Conservation (phyloP, 306 rosid genomes). For the Dryas octopetala region DNA sequence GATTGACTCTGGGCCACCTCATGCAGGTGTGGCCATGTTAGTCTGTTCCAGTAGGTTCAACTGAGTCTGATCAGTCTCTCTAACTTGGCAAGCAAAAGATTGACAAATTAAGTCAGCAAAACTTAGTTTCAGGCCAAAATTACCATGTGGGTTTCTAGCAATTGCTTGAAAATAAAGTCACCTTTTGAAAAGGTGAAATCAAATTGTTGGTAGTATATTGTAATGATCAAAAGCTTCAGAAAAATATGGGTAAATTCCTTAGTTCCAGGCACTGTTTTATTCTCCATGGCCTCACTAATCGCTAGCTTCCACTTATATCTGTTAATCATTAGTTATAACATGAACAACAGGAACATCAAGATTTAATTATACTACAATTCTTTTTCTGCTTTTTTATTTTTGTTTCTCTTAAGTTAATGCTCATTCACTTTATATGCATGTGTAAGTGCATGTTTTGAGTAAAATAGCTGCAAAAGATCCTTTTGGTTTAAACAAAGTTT, state of each 20-base stretch:
- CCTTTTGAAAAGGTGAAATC: conserved; percentile 45
- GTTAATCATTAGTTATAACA: too few species aligned
- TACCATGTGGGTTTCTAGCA: neutral
- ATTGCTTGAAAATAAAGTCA: conserved; percentile 19
- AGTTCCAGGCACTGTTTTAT: too few species aligned
- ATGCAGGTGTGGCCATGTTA: conserved; percentile 4
- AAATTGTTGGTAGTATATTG: conserved; percentile 27
- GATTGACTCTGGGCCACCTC: conserved; percentile 23
- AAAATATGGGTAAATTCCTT: conserved; percentile 21
- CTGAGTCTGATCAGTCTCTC: too few species aligned
- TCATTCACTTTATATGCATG: neutral
- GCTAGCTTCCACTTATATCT: too few species aligned
- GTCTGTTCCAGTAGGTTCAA: neutral
- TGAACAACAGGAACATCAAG: conserved; percentile 2
- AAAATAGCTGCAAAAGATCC: conserved; percentile 6
- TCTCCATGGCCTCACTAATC: too few species aligned
- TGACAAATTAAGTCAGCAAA: neutral
- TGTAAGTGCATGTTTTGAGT: neutral
- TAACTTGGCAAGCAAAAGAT: too few species aligned
- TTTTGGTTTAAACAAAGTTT: neutral
- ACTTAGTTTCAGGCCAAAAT: neutral
- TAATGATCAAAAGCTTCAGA: conserved; percentile 40
- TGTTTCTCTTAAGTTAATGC: neutral
- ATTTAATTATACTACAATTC: neutral
- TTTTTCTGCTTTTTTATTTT: neutral